Percentiles rank a stretch among this genome's conserved stretches.
These are phyloP conservation scores for Pleurotus tuber-regium DNA, from an alignment of 768 basidiomycete species.

Conservation along the genomic window DNA sequence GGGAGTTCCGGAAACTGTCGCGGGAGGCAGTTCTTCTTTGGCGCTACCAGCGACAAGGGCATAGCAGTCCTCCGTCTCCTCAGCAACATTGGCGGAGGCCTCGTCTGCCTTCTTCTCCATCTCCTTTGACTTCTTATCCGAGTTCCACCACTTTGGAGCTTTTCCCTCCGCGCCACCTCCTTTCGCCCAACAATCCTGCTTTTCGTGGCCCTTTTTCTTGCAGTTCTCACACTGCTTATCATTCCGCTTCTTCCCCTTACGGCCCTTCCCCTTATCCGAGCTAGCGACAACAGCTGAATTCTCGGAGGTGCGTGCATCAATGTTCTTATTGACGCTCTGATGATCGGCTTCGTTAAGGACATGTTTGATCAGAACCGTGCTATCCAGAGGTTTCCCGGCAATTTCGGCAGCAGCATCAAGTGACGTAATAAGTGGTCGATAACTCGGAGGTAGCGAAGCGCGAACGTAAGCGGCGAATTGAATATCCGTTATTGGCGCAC, in stretches of 20 bases:
- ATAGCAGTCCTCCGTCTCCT: not conserved
- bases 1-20: too few species aligned
- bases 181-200: slow-evolving; percentile 21
- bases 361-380: slow-evolving; percentile 8
- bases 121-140: not conserved
- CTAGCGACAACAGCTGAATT: slow-evolving; percentile 12
- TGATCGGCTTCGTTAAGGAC: slow-evolving; percentile 15
- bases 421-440: slow-evolving; percentile 15
- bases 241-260: not conserved
- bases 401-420: slow-evolving; percentile 13
- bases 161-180: slow-evolving; percentile 29
- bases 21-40: too few species aligned
- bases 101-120: not conserved
- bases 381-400: slow-evolving; percentile 8
- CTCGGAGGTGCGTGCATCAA: slow-evolving; percentile 15
- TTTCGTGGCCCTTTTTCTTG: slow-evolving; percentile 15
- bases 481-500: slow-evolving; percentile 7
- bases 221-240: slow-evolving; percentile 19
- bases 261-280: not conserved
- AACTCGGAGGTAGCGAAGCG: slow-evolving; percentile 14
- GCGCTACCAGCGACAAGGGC: not conserved
- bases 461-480: slow-evolving; percentile 16
- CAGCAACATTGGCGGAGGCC: not conserved
- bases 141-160: slow-evolving; percentile 13
- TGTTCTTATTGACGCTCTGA: slow-evolving; percentile 13